These are phyloP conservation scores for Gastrolobium villosum DNA, from an alignment of 306 rosid genomes.

Conservation along the genomic window DNA sequence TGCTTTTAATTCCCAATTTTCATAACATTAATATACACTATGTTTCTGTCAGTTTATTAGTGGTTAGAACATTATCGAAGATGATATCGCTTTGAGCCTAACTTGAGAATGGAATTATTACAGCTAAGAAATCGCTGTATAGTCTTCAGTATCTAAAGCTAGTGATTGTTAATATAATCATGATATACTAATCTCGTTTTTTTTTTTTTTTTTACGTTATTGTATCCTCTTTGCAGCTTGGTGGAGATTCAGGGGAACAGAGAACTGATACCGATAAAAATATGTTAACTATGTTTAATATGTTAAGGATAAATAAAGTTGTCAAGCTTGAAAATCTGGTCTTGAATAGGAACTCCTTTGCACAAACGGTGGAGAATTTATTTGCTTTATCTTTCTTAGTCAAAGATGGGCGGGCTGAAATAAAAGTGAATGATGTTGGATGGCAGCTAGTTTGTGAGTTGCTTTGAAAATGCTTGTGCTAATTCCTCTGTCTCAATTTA, in stretches of 20 bases:
- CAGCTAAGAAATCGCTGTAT: not conserved
- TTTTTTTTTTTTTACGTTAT: not conserved
- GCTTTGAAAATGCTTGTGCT: conserved; percentile 30
- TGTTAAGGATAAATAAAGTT: conserved; percentile 55
- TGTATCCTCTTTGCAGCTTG: conserved; percentile 49
- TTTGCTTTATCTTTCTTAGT: conserved; percentile 65
- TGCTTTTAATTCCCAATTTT: conserved; percentile 9
- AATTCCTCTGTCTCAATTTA: not conserved
- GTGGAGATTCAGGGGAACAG: conserved; percentile 40
- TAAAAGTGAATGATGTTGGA: conserved; percentile 55
- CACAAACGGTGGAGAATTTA: conserved; percentile 64
- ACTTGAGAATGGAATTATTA: conserved; percentile 1
- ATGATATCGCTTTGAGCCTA: not conserved
- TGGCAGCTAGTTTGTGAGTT: conserved; percentile 60
- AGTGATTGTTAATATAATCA: conserved; percentile 1
- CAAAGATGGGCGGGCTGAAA: conserved; percentile 66
- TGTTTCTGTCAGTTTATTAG: conserved; percentile 31
- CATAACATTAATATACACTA: not conserved
- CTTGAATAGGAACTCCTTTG: conserved; percentile 65
- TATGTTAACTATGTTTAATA: conserved; percentile 61
- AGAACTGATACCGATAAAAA: conserved; percentile 53
- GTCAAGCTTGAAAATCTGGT: conserved; percentile 60
- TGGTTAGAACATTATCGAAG: not conserved
- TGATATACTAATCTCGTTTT: not conserved
- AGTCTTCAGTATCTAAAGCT: conserved; percentile 10